Base-by-base conservation (phyloP, 306 rosid genomes). In the Elaeagnus macrophylla region DNA sequence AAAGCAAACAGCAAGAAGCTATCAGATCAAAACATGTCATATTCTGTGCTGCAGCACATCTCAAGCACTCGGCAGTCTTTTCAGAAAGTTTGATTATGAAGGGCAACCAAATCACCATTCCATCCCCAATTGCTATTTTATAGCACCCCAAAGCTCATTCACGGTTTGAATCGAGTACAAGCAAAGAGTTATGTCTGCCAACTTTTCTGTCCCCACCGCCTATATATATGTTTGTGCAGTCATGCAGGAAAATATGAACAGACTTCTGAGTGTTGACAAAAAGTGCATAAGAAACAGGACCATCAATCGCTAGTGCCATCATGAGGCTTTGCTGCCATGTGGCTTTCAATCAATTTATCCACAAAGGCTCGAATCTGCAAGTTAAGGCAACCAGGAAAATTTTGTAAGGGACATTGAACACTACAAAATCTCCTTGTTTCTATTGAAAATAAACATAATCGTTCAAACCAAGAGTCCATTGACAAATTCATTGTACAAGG, bases 361-460 rank as follows among this genome's bases (percentile, higher is more conserved):
- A 91, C 96, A 77, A 87, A 91, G 46, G 99, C 74, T 60, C 93
- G 99, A 47, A 80, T 82, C 93, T 91, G 95, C 83, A 84, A 12
- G 54, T 48, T 58, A 63, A 66, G 68, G 51, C 67, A 76, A 65
- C 54, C 61, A 72, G 57, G 51, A 36, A 64, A 51, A 61, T 65
- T 54, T 64, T 50, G 72, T 70, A 52, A 66, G 67, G 52, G 10
- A 69, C 52, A 53, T 39, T 65, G 56, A 43, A 61, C 57, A 66
- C 48, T 15, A 42, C 32, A 1, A 50, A 56, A 62, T 35, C 51
- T 25, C 51, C 57, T 9, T 39, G 7, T 44, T 44, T 19, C 52
- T 9, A 32, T 54, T 53, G 43, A 5, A 53, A 51, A 53, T 18
- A 53, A 12, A 43, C 15, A 37, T 15, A 7, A 2, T 59, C 32